phyloP scores from a whole-genome alignment of 2,329 filamentous ascomycete species.

The Immersiporthe knoxdaviesiana region DNA sequence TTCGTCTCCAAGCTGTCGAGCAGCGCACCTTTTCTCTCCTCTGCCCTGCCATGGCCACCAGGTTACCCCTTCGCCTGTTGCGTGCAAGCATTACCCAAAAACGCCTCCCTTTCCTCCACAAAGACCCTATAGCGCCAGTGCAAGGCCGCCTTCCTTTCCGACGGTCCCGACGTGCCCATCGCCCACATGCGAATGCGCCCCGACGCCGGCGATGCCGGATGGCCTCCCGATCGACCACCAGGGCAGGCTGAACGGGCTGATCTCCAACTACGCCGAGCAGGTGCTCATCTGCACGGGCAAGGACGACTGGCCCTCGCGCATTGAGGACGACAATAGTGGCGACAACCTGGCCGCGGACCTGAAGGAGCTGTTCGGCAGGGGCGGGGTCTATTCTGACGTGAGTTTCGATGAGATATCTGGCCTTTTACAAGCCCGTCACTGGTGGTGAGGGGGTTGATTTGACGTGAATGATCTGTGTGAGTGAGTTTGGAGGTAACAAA shows the following conservation, averaged over 20 bases:
- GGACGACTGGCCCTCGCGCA: conserved; percentile 78
- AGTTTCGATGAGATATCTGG: conserved; percentile 37
- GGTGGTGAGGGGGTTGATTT: conserved; percentile 10
- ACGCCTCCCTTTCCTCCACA: neutral
- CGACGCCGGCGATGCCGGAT: conserved; percentile 64
- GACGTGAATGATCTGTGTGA: too few relatives aligned
- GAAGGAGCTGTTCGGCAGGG: conserved; percentile 69
- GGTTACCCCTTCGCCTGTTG: conserved; percentile 4
- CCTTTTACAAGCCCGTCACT: conserved; percentile 4
- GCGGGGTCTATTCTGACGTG: conserved; percentile 69
- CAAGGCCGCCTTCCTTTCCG: conserved; percentile 40
- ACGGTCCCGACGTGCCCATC: conserved; percentile 67
- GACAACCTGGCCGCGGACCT: conserved; percentile 72
- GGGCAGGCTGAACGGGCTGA: conserved; percentile 72
- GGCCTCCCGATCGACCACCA: conserved; percentile 76
- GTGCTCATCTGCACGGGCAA: conserved; percentile 82
- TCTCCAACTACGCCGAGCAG: conserved; percentile 79
- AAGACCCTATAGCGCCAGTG: conserved; percentile 21
- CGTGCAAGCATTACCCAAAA: conserved; percentile 5
- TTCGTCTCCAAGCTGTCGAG: neutral
- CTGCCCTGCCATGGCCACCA: neutral
- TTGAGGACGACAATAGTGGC: conserved; percentile 76
- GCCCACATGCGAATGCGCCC: conserved; percentile 76
- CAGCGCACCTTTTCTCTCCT: neutral
- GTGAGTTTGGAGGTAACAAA: neutral